Conservation (phyloP, 2,329 filamentous ascomycete species). For the Geoglossum cookeanum region DNA sequence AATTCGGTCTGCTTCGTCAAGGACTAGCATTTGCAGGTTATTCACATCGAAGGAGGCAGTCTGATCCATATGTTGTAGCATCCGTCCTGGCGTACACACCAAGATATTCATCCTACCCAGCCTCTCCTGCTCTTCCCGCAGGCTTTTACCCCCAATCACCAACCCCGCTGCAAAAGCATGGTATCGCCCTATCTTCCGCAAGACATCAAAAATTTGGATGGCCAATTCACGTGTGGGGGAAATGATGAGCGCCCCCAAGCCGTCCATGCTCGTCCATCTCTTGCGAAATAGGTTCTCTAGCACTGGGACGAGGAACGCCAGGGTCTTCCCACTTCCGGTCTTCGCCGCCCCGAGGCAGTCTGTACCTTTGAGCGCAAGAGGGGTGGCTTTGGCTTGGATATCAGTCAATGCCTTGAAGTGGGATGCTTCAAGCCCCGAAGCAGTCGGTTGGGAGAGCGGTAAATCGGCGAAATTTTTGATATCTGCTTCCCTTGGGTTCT, state of each 20-base stretch:
- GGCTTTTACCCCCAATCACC: slow-evolving; percentile 80
- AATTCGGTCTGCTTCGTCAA: slow-evolving; percentile 92
- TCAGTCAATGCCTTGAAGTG: slow-evolving; percentile 86
- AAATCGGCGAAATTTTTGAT: slow-evolving; percentile 61
- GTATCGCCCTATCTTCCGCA: slow-evolving; percentile 73
- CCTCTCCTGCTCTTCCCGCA: slow-evolving; percentile 73
- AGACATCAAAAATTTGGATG: slow-evolving; percentile 89
- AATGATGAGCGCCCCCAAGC: slow-evolving; percentile 78
- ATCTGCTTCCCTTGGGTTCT: slow-evolving; percentile 41
- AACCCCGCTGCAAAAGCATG: slow-evolving; percentile 84
- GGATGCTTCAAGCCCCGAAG: slow-evolving; percentile 59
- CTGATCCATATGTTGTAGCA: slow-evolving; percentile 90
- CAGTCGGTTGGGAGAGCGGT: slow-evolving; percentile 66
- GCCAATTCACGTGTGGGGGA: slow-evolving; percentile 89
- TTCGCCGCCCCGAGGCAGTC: slow-evolving; percentile 92
- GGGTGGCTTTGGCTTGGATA: slow-evolving; percentile 79
- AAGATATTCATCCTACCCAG: slow-evolving; percentile 89
- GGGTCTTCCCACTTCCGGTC: slow-evolving; percentile 86
- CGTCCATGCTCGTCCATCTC: slow-evolving; percentile 80
- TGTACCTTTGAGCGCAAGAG: slow-evolving; percentile 61
- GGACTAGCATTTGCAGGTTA: slow-evolving; percentile 76
- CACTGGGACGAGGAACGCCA: slow-evolving; percentile 81
- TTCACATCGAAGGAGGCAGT: slow-evolving; percentile 78
- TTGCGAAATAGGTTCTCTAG: slow-evolving; percentile 81
- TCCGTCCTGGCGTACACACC: slow-evolving; percentile 83